These are phyloP conservation scores for Lipomyces yamanashiensis DNA, from an alignment of 805 yeast species.

Conservation along the genomic window DNA sequence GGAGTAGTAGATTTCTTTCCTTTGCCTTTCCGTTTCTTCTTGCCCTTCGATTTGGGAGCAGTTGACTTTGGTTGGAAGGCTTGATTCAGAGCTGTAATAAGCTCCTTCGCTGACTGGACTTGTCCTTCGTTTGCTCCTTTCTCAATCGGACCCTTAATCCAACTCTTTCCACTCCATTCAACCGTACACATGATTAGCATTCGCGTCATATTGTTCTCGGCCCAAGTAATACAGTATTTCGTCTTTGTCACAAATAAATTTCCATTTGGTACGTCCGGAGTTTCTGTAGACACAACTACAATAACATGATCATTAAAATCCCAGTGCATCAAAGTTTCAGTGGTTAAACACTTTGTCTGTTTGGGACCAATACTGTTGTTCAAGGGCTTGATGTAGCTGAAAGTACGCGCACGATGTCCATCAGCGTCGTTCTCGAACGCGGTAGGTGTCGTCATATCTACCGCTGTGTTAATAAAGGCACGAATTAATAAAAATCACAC, in stretches of 20 bases:
- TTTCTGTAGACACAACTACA: constrained; percentile 65
- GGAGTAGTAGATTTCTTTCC: constrained; percentile 13
- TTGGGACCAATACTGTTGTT: constrained; percentile 90
- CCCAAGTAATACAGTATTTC: constrained; percentile 78
- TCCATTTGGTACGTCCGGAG: constrained; percentile 98
- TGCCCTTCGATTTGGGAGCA: neutral
- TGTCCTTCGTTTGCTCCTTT: constrained; percentile 84
- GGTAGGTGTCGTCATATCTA: constrained; percentile 23
- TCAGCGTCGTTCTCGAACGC: constrained; percentile 23
- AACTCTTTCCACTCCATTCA: constrained; percentile 88
- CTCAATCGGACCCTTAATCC: constrained; percentile 88
- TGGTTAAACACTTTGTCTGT: constrained; percentile 75
- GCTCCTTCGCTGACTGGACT: constrained; percentile 59
- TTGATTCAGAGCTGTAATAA: constrained; percentile 49
- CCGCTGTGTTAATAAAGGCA: neutral
- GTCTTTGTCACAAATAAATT: constrained; percentile 76
- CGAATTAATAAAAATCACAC: constrained; percentile 20
- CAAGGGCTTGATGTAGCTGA: constrained; percentile 70
- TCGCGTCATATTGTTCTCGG: constrained; percentile 59
- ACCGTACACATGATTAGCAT: constrained; percentile 72
- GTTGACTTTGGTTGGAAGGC: constrained; percentile 27
- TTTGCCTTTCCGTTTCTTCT: constrained; percentile 25
- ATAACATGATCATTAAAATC: constrained; percentile 61
- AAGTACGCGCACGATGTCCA: constrained; percentile 43
- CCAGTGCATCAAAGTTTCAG: constrained; percentile 63